Conservation (phyloP, 805 yeast genomes). For the Candida xiaguanensis region DNA sequence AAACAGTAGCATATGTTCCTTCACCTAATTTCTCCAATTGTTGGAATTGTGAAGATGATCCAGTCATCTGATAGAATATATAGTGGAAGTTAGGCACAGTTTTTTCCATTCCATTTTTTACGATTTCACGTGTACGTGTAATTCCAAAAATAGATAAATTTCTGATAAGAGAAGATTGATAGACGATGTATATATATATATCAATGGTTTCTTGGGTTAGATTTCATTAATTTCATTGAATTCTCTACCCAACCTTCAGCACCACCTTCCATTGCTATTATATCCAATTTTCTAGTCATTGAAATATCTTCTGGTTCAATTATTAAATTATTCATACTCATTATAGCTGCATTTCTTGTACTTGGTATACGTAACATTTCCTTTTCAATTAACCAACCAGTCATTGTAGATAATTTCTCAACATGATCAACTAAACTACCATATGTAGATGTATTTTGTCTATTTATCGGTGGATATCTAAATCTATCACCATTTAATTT, state of each 20-base stretch:
- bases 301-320: conserved; percentile 34
- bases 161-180: too few relatives aligned
- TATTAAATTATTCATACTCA: conserved; percentile 42
- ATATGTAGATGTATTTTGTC: conserved; percentile 54
- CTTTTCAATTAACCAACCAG: conserved; percentile 82
- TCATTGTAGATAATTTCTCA: conserved; percentile 56
- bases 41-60: conserved; percentile 44
- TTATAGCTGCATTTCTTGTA: conserved; percentile 86
- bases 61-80: conserved; percentile 26
- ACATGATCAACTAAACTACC: conserved; percentile 86
- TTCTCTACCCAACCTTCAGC: conserved; percentile 88
- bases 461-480: conserved; percentile 52
- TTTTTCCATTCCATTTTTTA: background rate
- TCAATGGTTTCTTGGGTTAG: conserved; percentile 69
- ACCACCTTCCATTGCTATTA: conserved; percentile 77
- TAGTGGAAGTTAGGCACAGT: background rate
- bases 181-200: background rate
- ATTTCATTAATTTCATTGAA: conserved; percentile 65
- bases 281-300: conserved; percentile 48
- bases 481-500: conserved; percentile 71
- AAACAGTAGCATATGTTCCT: conserved; percentile 98
- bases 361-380: conserved; percentile 93
- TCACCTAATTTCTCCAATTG: conserved; percentile 84
- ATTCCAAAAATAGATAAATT: background rate
- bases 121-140: background rate